These are phyloP conservation scores for Geotrichum macrosporum DNA, from an alignment of 1,139 yeast species.

Conservation along the genomic window DNA sequence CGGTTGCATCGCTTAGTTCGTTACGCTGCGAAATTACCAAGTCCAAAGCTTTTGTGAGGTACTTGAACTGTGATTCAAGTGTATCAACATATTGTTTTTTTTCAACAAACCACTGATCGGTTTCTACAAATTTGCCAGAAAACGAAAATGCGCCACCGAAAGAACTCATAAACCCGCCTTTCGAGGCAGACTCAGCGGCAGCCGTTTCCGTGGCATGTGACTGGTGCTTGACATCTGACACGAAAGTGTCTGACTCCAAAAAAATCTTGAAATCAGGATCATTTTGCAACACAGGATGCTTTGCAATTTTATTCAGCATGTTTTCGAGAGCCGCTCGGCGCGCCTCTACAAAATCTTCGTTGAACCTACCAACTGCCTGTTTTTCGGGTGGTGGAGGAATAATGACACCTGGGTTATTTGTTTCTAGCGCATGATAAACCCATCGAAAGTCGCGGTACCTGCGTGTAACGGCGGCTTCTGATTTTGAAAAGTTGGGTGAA, in stretches of 20 bases:
- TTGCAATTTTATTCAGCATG: conserved; percentile 71
- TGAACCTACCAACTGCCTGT: conserved; percentile 85
- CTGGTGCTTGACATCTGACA: conserved; percentile 43
- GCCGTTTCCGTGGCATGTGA: conserved; percentile 13
- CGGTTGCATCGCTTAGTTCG: conserved; percentile 62
- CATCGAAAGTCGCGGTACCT: conserved; percentile 80
- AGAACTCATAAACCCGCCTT: conserved; percentile 60
- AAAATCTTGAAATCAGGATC: conserved; percentile 79
- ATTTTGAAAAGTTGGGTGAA: conserved; percentile 40
- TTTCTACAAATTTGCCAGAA: conserved; percentile 61
- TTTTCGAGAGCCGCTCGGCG: conserved; percentile 82
- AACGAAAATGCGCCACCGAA: conserved; percentile 50
- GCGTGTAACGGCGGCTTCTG: conserved; percentile 56
- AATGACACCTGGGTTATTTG: conserved; percentile 82
- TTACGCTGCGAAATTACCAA: conserved; percentile 68
- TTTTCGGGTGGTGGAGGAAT: conserved; percentile 98
- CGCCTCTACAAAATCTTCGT: conserved; percentile 81
- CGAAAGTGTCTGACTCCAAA: conserved; percentile 67
- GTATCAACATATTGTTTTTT: conserved; percentile 66
- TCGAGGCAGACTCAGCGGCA: conserved; percentile 17
- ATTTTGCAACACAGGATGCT: conserved; percentile 51
- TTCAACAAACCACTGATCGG: conserved; percentile 71
- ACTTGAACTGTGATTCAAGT: conserved; percentile 67
- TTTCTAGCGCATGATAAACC: conserved; percentile 84
- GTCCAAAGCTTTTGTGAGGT: conserved; percentile 68